Base-by-base conservation (phyloP, 306 rosid genomes). In the Oxytropis ochrocephala region DNA sequence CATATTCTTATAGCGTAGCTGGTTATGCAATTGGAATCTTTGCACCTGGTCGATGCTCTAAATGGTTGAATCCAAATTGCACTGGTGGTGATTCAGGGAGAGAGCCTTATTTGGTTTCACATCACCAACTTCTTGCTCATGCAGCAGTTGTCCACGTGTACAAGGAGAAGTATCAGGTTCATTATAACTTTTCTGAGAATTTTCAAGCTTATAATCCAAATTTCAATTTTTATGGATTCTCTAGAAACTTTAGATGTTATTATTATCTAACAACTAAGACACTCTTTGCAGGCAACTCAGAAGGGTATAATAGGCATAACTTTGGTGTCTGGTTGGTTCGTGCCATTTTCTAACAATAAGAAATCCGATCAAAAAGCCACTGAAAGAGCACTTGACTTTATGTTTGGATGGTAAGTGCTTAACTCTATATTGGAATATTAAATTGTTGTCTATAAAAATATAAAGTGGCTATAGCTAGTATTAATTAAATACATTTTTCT, bases 221-320 rank as follows among this genome's bases (percentile, higher is more conserved):
- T 5, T 50, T 51, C n/a, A 12, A 11, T 11, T 17, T 7, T 36
- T 8, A 39, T 53, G 16, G 11, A 42, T 9, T 38, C 24, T 46
- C 7, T 11, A 71, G 14, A 55, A 43, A 16, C 4, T 33, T 0
- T 18, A 48, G 1, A 5, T 17, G 11, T 11, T 7, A 5, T 19
- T 50, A 17, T 67, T 36, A 27, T 3, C 9, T 14, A 14, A 38
- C 3, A 8, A 12, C 4, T 43, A 51, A 60, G 39, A 9, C 5
- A 50, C 6, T 13, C 6, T 27, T 6, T 67, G 48, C 70, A 89
- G 94, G 77, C 72, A 65, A 74, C 72, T 46, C 96, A 90, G 35
- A 87, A 85, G 39, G 96, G 96, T 5, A 0, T 60, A 17, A 87
- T 87, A 49, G 91, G 91, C 16, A 85, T 87, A 65, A 76, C 91